phyloP scores from a whole-genome alignment of 768 basidiomycete genomes.

The Kwoniella mangroviensis region DNA sequence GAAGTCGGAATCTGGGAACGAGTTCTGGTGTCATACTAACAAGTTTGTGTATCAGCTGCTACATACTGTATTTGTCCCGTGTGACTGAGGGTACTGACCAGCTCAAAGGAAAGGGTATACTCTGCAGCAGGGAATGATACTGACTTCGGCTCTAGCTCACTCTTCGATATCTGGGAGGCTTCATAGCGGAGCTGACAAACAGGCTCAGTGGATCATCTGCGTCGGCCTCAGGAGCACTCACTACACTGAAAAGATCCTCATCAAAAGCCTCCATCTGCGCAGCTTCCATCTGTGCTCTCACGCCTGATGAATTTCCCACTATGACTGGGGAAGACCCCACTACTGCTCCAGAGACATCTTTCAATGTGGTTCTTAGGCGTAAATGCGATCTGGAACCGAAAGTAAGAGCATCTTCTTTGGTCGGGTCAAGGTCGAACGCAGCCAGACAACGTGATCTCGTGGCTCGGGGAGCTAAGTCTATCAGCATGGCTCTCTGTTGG shows the following conservation, averaged over 20 bases:
- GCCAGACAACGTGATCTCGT: conserved; percentile 41
- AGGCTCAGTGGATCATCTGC: neutral
- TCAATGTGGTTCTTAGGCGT: conserved; percentile 31
- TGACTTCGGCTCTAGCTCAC: conserved; percentile 17
- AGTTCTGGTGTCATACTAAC: conserved; percentile 30
- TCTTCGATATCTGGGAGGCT: conserved; percentile 11
- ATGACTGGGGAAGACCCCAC: conserved; percentile 4
- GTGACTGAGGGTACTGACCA: conserved; percentile 29
- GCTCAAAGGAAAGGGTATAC: conserved; percentile 31
- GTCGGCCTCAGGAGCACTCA: conserved; percentile 13
- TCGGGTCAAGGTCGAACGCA: conserved; percentile 49
- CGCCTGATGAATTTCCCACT: conserved; percentile 8
- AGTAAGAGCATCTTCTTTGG: conserved; percentile 35
- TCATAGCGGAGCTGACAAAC: conserved; percentile 33
- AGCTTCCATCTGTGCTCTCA: conserved; percentile 31
- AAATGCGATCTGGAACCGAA: conserved; percentile 40
- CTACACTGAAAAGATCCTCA: conserved; percentile 49
- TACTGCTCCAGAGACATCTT: conserved; percentile 15
- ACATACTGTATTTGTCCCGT: too few species aligned
- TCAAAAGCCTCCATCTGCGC: conserved; percentile 51
- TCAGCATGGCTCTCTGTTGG: neutral
- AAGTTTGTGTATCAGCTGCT: neutral
- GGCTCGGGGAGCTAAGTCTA: conserved; percentile 18
- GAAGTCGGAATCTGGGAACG: conserved; percentile 5
- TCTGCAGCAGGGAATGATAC: conserved; percentile 25